phyloP scores from a whole-genome alignment of 768 basidiomycete genomes.

The Tricholoma hemisulphureum region DNA sequence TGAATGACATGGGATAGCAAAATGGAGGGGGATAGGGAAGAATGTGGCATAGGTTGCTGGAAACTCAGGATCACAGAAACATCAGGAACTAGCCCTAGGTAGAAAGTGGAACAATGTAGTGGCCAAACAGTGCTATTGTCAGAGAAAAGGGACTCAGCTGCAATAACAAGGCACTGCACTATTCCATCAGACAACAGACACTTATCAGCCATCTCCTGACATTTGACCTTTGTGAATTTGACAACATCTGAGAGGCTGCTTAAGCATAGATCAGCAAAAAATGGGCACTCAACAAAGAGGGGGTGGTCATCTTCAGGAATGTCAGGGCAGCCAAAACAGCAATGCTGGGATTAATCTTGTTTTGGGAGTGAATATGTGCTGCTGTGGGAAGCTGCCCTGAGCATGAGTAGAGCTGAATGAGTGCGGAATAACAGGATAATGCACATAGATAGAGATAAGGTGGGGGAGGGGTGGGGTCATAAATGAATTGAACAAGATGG shows the following conservation, averaged over 20 bases:
- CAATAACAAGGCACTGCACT: neutral
- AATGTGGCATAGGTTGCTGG: neutral
- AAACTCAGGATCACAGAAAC: neutral
- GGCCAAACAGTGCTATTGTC: neutral
- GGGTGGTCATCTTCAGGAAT: slow-evolving; percentile 2
- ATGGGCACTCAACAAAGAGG: slow-evolving; percentile 6
- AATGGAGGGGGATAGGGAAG: neutral
- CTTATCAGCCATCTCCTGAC: neutral
- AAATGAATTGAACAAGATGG: neutral
- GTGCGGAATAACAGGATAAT: slow-evolving; percentile 18
- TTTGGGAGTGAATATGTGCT: neutral
- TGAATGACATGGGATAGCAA: neutral
- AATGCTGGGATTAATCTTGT: neutral
- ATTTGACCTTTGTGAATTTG: neutral
- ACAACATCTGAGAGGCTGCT: neutral
- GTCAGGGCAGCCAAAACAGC: slow-evolving; percentile 1
- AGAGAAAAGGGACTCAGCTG: slow-evolving; percentile 10
- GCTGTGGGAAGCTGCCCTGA: slow-evolving; percentile 22
- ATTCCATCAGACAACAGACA: neutral
- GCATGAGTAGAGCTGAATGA: slow-evolving; percentile 19
- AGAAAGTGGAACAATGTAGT: slow-evolving; percentile 1
- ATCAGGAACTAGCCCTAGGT: slow-evolving; percentile 1
- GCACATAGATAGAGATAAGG: slow-evolving; percentile 16
- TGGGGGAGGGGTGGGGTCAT: slow-evolving; percentile 9
- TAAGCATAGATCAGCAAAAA: neutral